Evolutionary conservation across 202 grass and related monocot genomes (phyloP).

Genomic region (Schoenoplectus triqueter): DNA sequence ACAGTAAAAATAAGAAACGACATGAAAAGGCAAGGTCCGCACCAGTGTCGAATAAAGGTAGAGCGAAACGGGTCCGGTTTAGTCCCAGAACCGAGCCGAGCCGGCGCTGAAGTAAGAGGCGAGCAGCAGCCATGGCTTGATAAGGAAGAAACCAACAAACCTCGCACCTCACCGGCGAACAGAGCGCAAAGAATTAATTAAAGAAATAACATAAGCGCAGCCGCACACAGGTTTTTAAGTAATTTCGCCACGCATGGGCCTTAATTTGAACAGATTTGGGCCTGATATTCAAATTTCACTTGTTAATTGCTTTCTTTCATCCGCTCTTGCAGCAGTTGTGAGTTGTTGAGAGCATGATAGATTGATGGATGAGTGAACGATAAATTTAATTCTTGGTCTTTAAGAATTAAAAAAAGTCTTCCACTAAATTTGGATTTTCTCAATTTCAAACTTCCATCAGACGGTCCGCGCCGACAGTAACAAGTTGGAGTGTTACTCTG

Average conservation of each 20-base stretch:
- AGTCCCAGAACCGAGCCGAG: slow-evolving; percentile 25
- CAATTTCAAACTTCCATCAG: too few relatives aligned
- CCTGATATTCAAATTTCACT: not conserved
- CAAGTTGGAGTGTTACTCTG: too few relatives aligned
- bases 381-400: too few relatives aligned
- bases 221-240: not conserved
- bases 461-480: too few relatives aligned
- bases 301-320: too few relatives aligned
- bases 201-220: not conserved
- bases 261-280: not conserved
- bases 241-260: not conserved
- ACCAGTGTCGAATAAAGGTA: slow-evolving; percentile 12
- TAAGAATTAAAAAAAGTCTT: too few relatives aligned
- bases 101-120: slow-evolving; percentile 20
- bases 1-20: not conserved
- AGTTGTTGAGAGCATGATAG: too few relatives aligned
- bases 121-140: slow-evolving; percentile 37
- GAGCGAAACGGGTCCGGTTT: not conserved
- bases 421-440: too few relatives aligned
- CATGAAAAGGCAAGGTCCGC: not conserved
- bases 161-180: not conserved
- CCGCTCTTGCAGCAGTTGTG: too few relatives aligned
- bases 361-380: too few relatives aligned
- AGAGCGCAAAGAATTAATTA: not conserved
- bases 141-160: not conserved